Conservation (phyloP, 2,329 filamentous ascomycete genomes). For the Lojkania enalia region DNA sequence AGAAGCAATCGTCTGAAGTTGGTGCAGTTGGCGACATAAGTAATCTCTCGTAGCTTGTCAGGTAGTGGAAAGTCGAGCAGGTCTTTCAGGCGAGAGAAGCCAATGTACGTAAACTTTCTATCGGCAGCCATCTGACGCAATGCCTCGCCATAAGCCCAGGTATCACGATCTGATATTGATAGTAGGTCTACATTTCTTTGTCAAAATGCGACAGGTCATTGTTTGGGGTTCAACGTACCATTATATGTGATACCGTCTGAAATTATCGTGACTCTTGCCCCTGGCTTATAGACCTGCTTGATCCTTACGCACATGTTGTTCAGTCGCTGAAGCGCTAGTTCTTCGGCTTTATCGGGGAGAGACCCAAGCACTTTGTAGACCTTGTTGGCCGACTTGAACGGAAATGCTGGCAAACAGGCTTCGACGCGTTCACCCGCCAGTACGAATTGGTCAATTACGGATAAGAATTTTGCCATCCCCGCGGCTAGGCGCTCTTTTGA, state of each 20-base stretch:
- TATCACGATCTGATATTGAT: constrained; percentile 44
- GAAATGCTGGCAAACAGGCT: constrained; percentile 57
- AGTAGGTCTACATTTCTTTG: constrained; percentile 56
- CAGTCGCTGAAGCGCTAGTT: constrained; percentile 43
- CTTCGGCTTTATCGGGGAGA: constrained; percentile 47
- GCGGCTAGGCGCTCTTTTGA: constrained; percentile 17
- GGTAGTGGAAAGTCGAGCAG: constrained; percentile 51
- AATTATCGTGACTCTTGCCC: constrained; percentile 45
- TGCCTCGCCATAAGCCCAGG: constrained; percentile 46
- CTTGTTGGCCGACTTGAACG: constrained; percentile 62
- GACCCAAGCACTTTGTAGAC: constrained; percentile 55
- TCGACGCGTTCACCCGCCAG: constrained; percentile 10
- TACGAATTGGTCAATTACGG: constrained; percentile 20
- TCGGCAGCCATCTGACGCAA: constrained; percentile 43
- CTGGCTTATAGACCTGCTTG: constrained; percentile 40
- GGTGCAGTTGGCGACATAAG: constrained; percentile 55
- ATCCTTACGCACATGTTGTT: constrained; percentile 45
- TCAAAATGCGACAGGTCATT: constrained; percentile 6
- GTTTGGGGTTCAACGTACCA: no score
- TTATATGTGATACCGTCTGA: constrained; percentile 49
- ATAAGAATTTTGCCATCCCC: constrained; percentile 21
- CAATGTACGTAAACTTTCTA: constrained; percentile 51
- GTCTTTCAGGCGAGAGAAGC: constrained; percentile 56
- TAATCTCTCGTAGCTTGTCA: constrained; percentile 53
- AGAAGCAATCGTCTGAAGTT: constrained; percentile 55